Evolutionary conservation across 2,329 filamentous ascomycete genomes (phyloP).

Genomic region (Kalmusia sp.): DNA sequence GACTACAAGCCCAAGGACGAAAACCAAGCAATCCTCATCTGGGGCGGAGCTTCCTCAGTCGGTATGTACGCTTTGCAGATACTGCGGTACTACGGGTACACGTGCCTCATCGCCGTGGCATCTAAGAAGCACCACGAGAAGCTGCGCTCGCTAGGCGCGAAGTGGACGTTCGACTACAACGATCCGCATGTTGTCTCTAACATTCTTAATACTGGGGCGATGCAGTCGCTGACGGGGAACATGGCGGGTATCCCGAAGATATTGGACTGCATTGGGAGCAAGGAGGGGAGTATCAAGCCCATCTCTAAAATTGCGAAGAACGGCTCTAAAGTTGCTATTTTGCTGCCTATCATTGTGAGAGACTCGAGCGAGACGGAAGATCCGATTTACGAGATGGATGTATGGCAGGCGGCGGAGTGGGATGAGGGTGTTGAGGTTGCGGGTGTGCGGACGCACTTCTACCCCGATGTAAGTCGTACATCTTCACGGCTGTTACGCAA

Average conservation of each 20-base stretch:
- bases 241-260: slow-evolving; percentile 31
- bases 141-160: slow-evolving; percentile 48
- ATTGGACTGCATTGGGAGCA: slow-evolving; percentile 44
- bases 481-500: no score
- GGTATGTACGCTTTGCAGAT: slow-evolving; percentile 53
- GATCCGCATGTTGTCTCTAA: slow-evolving; percentile 34
- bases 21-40: slow-evolving; percentile 48
- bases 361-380: slow-evolving; percentile 57
- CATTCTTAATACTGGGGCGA: slow-evolving; percentile 28
- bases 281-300: slow-evolving; percentile 33
- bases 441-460: slow-evolving; percentile 65
- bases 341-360: slow-evolving; percentile 66
- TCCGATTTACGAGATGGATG: slow-evolving; percentile 65
- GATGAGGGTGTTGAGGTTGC: slow-evolving; percentile 58
- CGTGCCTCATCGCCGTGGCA: slow-evolving; percentile 48
- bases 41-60: slow-evolving; percentile 53
- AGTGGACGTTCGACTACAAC: slow-evolving; percentile 51
- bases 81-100: slow-evolving; percentile 50
- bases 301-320: slow-evolving; percentile 59
- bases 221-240: not conserved
- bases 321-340: slow-evolving; percentile 62
- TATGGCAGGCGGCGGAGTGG: slow-evolving; percentile 56
- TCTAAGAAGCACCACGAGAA: slow-evolving; percentile 48
- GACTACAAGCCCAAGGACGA: slow-evolving; percentile 44
- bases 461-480: slow-evolving; percentile 51